A percentile compares a stretch with the other conserved stretches of the same genome.
Evolutionary conservation across 495 filamentous ascomycete genomes (phyloP).

Genomic region (Parathielavia hyrcaniae): DNA sequence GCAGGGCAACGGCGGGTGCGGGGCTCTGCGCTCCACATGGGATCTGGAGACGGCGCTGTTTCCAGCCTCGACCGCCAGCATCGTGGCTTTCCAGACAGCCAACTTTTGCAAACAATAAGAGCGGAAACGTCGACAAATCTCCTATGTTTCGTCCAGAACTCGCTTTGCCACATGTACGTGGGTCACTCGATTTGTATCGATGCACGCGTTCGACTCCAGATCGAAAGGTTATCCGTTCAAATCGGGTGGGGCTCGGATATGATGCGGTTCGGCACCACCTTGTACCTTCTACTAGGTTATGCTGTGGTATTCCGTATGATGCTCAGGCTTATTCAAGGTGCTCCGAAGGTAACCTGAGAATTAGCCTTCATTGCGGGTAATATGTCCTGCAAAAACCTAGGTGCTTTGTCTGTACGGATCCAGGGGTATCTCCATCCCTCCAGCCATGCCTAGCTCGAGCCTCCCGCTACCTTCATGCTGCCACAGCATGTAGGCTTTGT

Average conservation of each 20-base stretch:
- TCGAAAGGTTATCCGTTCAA: background rate
- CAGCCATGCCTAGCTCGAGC: no score
- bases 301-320: background rate
- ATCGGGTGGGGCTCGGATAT: background rate
- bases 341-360: constrained; percentile 2
- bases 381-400: background rate
- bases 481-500: no score
- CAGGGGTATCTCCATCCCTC: no score
- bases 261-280: no score
- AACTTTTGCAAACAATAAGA: background rate
- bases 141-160: background rate
- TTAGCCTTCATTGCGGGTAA: background rate
- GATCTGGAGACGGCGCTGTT: constrained; percentile 6
- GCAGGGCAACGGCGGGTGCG: no score
- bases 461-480: no score
- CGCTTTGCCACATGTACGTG: background rate
- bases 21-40: background rate
- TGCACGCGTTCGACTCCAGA: background rate
- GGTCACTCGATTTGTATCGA: background rate
- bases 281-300: no score
- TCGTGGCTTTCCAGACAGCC: constrained; percentile 1
- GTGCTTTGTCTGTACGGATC: background rate
- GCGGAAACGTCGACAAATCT: background rate
- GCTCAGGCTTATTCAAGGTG: background rate
- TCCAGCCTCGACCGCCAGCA: background rate